Conservation (phyloP, 176 grass and related monocot genomes). For the Carex pumila region DNA sequence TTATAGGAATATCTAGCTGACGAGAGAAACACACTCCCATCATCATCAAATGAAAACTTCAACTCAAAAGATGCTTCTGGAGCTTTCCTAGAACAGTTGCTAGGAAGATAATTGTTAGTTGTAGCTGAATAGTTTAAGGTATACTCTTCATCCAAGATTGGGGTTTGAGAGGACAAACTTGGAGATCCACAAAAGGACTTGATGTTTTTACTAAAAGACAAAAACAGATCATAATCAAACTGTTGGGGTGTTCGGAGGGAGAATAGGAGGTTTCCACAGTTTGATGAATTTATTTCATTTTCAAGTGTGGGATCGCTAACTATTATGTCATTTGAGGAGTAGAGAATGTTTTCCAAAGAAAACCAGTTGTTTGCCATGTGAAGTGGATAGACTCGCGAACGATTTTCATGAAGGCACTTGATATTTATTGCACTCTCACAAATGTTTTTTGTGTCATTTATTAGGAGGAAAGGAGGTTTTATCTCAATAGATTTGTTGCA, state of each 20-base stretch:
- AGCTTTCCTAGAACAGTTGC: neutral
- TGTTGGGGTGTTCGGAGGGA: neutral
- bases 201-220: neutral
- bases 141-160: neutral
- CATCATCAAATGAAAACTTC: neutral
- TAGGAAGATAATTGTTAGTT: neutral
- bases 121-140: neutral
- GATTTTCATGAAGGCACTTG: neutral
- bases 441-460: neutral
- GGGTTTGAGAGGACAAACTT: neutral
- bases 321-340: neutral
- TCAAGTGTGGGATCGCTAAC: neutral
- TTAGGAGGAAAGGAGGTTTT: neutral
- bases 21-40: no score
- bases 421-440: neutral
- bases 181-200: neutral
- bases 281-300: neutral
- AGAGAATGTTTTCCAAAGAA: neutral
- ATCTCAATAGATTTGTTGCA: neutral
- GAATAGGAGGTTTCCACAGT: neutral
- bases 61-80: conserved; percentile 6
- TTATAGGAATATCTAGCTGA: neutral
- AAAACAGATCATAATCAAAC: neutral
- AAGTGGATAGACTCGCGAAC: neutral
- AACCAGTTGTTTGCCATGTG: neutral